Evolutionary conservation across 495 filamentous ascomycete genomes (phyloP).

Genomic region (Daldinia grandis): DNA sequence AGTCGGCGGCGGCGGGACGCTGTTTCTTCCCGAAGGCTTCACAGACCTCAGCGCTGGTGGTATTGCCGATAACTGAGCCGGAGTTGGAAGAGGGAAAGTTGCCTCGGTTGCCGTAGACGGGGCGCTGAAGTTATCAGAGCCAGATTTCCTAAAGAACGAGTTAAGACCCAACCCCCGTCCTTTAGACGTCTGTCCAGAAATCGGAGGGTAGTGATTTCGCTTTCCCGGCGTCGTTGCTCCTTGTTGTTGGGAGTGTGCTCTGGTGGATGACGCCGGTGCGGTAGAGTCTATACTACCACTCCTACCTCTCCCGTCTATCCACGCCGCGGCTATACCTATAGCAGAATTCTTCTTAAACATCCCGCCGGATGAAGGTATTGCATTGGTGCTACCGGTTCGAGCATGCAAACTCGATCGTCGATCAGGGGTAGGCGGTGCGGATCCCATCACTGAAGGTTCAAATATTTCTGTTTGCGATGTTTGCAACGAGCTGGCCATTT

Average conservation of each 20-base stretch:
- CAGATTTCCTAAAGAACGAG: conserved; percentile 50
- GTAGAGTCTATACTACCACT: conserved; percentile 52
- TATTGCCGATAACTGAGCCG: conserved; percentile 23
- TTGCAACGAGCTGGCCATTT: conserved; percentile 48
- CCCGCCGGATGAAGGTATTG: conserved; percentile 28
- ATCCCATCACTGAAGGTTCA: conserved; percentile 28
- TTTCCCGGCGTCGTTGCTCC: conserved; percentile 38
- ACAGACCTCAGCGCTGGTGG: conserved; percentile 6
- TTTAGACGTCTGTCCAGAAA: conserved; percentile 49
- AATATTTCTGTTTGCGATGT: conserved; percentile 40
- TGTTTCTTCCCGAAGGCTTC: conserved; percentile 33
- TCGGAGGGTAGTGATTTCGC: conserved; percentile 57
- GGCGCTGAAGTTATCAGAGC: conserved; percentile 39
- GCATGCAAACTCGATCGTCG: conserved; percentile 56
- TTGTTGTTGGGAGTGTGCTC: conserved; percentile 1
- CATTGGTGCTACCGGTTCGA: conserved; percentile 43
- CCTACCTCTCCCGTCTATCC: conserved; percentile 42
- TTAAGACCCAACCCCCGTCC: conserved; percentile 48
- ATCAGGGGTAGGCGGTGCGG: conserved; percentile 50
- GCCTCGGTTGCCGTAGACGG: conserved; percentile 49
- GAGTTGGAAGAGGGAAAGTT: conserved; percentile 42
- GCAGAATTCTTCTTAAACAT: conserved; percentile 43
- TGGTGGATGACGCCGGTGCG: conserved; percentile 6
- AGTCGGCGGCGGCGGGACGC: conserved; percentile 39
- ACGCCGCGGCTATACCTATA: conserved; percentile 12